These are phyloP conservation scores for Sclerotinia minor DNA, from an alignment of 2,329 filamentous ascomycete species.

Conservation along the genomic window DNA sequence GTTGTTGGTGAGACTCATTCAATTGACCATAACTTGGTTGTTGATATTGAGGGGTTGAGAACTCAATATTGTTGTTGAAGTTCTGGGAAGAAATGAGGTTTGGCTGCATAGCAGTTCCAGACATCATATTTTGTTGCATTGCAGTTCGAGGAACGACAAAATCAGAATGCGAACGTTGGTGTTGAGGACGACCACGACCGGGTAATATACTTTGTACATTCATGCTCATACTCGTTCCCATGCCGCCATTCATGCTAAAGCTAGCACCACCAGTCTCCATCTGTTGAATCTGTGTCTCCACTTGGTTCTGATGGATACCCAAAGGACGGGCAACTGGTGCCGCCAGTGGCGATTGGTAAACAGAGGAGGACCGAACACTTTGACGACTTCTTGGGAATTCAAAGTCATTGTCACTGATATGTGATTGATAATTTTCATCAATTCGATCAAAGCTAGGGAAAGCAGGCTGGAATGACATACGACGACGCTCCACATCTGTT, in stretches of 20 bases:
- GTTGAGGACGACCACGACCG: slow-evolving; percentile 25
- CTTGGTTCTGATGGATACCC: slow-evolving; percentile 16
- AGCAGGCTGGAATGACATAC: slow-evolving; percentile 3
- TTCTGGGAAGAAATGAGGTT: slow-evolving; percentile 13
- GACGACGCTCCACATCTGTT: neutral
- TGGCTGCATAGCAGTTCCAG: neutral
- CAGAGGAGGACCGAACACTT: slow-evolving; percentile 24
- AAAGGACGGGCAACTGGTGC: slow-evolving; percentile 29
- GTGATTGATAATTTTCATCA: slow-evolving; percentile 19
- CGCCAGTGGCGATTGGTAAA: slow-evolving; percentile 32
- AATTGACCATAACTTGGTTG: neutral
- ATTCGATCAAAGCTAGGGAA: slow-evolving; percentile 19
- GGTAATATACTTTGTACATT: neutral
- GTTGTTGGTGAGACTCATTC: slow-evolving; percentile 8
- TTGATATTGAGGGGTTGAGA: slow-evolving; percentile 19
- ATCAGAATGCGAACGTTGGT: slow-evolving; percentile 40
- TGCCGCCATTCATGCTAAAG: slow-evolving; percentile 14
- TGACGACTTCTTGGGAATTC: slow-evolving; percentile 21
- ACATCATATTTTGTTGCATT: slow-evolving; percentile 13
- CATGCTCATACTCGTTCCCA: slow-evolving; percentile 10
- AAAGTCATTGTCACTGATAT: neutral
- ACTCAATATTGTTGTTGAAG: slow-evolving; percentile 10
- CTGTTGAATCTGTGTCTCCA: slow-evolving; percentile 6
- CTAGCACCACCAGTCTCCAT: slow-evolving; percentile 9
- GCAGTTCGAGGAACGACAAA: slow-evolving; percentile 22